Evolutionary conservation across 306 rosid genomes (phyloP), one percentile per base, ranked within the genome.

Genomic region (Quercus suber): DNA sequence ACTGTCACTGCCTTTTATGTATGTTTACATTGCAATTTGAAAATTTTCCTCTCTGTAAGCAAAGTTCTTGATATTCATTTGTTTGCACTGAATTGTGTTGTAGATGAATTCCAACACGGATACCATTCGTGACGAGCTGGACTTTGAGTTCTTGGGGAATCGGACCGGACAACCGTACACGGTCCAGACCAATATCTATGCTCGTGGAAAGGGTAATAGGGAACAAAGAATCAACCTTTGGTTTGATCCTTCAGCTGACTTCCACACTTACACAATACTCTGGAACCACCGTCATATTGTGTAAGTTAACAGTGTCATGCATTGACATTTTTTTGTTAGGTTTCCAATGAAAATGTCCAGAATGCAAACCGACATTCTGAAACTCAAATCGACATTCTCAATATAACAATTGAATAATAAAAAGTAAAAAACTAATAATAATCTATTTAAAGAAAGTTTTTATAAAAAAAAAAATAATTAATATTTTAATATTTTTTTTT

Each of bases 1-100:
- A 95, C 98, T 0, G 99, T 95, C 59, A 92, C 99, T 8, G 99
- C 99, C 57, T 95, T 95, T 75, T 95, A 95, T 77, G 99, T 95
- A 75, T 45, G 84, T 83, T 65, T n/a, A 28, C 7, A 52, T 14
- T 21, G 1, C 1, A 2, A 30, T 18, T 27, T 11, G 41, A 27
- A 71, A 19, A 5, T 17, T n/a, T 58, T 15, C 49, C 27, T 70
- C 5, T 21, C 9, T 28, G 8, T 2, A 41, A 53, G n/a, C 45
- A 33, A 18, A 57, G 51, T 65, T 56, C 45, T 51, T 68, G 28
- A 7, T 82, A 33, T 69, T 70, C 4, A 13, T 69, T 63, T 35
- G 4, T 13, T 15, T 55, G 57, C 55, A 56, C 64, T 17, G 56
- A 81, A 4, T 1, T 20, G 69, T 68, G 31, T 82, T 55, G 55